Conservation (phyloP, 2,329 filamentous ascomycete species). For the Phyllosticta capitalensis region DNA sequence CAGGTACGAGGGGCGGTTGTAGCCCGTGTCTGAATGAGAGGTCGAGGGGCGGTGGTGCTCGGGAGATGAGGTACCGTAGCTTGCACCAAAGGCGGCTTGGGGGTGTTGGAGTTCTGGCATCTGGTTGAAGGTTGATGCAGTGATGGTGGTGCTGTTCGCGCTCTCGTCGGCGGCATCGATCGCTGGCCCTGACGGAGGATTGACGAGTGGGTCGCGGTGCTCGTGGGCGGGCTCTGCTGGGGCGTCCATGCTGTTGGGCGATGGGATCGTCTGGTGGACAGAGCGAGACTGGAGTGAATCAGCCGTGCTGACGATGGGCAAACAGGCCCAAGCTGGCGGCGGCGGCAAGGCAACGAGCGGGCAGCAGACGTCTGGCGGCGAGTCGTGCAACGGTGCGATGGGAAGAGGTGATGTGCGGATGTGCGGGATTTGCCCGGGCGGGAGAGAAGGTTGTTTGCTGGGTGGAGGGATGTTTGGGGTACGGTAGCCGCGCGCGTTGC, state of each 20-base stretch:
- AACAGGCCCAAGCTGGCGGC: not conserved
- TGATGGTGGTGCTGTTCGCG: conserved; percentile 39
- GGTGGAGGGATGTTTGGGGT: not conserved
- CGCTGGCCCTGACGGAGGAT: conserved; percentile 18
- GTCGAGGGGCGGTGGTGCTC: conserved; percentile 39
- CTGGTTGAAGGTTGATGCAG: conserved; percentile 29
- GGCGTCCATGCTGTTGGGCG: conserved; percentile 11
- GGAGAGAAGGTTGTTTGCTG: not conserved
- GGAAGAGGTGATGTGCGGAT: not conserved
- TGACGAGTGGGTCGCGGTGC: conserved; percentile 10
- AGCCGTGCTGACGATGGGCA: not conserved
- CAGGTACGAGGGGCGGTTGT: conserved; percentile 32
- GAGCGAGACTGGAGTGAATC: not conserved
- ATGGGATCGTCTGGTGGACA: conserved; percentile 6
- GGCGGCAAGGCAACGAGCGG: not conserved
- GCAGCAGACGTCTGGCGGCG: not conserved
- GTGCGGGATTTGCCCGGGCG: not conserved
- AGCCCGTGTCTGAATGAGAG: conserved; percentile 43
- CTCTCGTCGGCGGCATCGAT: conserved; percentile 36
- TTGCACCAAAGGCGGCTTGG: conserved; percentile 25
- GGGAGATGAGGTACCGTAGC: conserved; percentile 31
- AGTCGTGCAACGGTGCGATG: not conserved
- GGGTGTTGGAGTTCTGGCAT: conserved; percentile 27
- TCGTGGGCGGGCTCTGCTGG: conserved; percentile 9
- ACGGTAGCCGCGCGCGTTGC: not conserved